phyloP scores from a whole-genome alignment of 305 asterid genomes.

The Solanum hybrid region DNA sequence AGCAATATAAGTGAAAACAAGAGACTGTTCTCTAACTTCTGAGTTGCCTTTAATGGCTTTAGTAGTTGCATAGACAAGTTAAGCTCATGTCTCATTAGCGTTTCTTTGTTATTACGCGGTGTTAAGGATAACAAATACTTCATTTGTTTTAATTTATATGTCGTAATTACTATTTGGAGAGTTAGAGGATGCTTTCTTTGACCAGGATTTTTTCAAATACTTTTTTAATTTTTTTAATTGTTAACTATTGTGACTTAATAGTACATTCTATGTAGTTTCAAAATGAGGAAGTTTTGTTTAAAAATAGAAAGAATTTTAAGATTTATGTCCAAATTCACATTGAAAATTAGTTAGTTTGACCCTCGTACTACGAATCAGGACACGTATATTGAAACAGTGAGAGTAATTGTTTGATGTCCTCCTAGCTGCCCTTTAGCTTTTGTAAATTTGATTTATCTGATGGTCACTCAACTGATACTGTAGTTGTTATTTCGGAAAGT shows the following conservation, averaged over 20 bases:
- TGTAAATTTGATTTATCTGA: not conserved
- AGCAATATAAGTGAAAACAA: not conserved
- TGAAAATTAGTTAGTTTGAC: not conserved
- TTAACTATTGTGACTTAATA: not conserved
- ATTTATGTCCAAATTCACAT: not conserved
- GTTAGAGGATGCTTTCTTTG: not conserved
- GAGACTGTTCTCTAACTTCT: not conserved
- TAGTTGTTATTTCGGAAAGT: not conserved
- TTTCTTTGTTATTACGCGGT: not conserved
- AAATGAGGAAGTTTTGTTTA: not conserved
- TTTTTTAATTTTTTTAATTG: not conserved
- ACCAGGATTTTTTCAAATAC: not conserved
- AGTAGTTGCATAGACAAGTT: not conserved
- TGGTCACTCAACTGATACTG: not conserved
- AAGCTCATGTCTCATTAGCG: not conserved
- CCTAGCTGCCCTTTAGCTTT: not conserved
- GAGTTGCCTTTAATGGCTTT: not conserved
- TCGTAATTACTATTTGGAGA: not conserved
- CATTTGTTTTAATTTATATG: not conserved
- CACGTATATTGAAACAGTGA: not conserved
- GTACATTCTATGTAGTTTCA: not conserved
- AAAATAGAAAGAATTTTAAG: not conserved
- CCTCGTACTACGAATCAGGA: not conserved
- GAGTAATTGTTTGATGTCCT: not conserved
- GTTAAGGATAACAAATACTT: not conserved